Evolutionary conservation across 805 yeast genomes (phyloP), one percentile per base, ranked within the genome.

Genomic region (Ogataea nitratoaversa): DNA sequence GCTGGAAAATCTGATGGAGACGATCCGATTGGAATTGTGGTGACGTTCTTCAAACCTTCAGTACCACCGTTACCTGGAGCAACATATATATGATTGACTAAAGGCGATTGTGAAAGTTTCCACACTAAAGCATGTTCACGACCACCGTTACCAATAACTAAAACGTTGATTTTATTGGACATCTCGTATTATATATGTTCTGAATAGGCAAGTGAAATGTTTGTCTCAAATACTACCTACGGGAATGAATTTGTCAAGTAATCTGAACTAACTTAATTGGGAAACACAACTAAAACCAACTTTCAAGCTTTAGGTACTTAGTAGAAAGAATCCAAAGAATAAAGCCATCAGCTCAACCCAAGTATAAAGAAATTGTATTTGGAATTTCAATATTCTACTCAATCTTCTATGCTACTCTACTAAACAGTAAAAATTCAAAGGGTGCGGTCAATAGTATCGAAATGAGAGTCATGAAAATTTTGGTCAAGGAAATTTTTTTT

Each of bases 21-120:
- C 6, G 84, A 73, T 28, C 79, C 79, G 59, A 87, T 78, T 5
- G 83, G 72, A 34, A 93, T 79, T 57, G 86, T 85, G 43, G 72
- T 69, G 32, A 84, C 82, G 51, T 86, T 84, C 17, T 57, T 49
- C 34, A 66, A 66, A 30, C 72, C 54, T 25, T 77, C 73, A 24
- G 95, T 90, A 37, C 98, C 98, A 41, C 98, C 99, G 60, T 93
- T 91, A 39, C 98, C 98, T 47, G 98, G 98, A 20, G 98, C 96
- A 41, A 91, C 96, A 56, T 61, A 95, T 51, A 95, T 82, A 44
- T 76, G 73, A 45, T 67, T 66, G 27, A 89, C 95, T 33, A 75
- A 63, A 29, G 78, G 66, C 27, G 96, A 87, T 65, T 89, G 91
- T 23, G 84, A 68, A 48, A 93, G 74, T 59, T 84, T 86, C 96